Percentiles rank a stretch among this genome's conserved stretches.
Evolutionary conservation across 2,329 filamentous ascomycete species (phyloP).

Genomic region (Trichoderma gracile): DNA sequence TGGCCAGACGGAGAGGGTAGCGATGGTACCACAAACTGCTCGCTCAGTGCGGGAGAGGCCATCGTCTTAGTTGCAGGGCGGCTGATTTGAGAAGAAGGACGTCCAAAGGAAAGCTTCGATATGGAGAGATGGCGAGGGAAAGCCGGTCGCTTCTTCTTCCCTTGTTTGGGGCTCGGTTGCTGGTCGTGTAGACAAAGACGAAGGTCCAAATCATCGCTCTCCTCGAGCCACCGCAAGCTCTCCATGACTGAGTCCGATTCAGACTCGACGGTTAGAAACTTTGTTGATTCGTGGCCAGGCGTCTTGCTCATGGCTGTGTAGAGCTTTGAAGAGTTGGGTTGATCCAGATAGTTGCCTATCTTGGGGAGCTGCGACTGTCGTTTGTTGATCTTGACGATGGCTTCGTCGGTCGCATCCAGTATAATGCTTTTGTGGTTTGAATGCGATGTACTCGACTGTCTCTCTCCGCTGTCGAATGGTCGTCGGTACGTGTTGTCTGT

Average conservation of each 20-base stretch:
- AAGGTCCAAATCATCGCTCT: constrained; percentile 69
- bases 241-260: constrained; percentile 61
- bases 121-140: constrained; percentile 74
- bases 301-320: constrained; percentile 33
- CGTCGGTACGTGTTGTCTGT: neutral
- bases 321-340: neutral
- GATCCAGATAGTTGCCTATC: constrained; percentile 23
- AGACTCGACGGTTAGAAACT: constrained; percentile 28
- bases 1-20: constrained; percentile 37
- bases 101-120: constrained; percentile 62
- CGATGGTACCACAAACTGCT: constrained; percentile 30
- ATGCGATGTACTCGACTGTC: constrained; percentile 22
- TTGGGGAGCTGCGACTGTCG: constrained; percentile 31
- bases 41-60: constrained; percentile 34
- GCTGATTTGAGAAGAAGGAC: constrained; percentile 53
- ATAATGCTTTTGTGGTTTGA: constrained; percentile 57
- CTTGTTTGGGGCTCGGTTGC: constrained; percentile 55
- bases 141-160: constrained; percentile 52
- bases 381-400: constrained; percentile 33
- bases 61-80: constrained; percentile 48
- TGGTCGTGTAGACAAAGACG: constrained; percentile 69
- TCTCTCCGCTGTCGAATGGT: constrained; percentile 25
- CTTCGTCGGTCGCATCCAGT: constrained; percentile 35
- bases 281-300: constrained; percentile 28
- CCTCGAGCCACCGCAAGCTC: constrained; percentile 72